phyloP scores from a whole-genome alignment of 139 green algal genomes.

The Closterium sp. region DNA sequence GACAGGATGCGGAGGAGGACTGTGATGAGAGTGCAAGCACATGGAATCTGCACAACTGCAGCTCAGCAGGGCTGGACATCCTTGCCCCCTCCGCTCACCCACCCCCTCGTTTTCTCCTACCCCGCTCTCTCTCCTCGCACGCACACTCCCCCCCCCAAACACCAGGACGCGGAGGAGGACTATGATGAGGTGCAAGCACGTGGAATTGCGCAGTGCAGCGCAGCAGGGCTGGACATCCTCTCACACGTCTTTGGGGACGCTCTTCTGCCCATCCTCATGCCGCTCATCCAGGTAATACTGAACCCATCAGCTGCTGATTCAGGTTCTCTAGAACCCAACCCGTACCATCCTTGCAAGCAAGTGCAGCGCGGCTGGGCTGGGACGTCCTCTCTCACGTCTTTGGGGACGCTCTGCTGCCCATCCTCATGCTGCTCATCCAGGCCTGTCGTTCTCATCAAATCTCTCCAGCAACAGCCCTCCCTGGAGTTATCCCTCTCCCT shows the following conservation, averaged over 20 bases:
- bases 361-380: slow-evolving; percentile 77
- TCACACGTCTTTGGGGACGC: slow-evolving; percentile 76
- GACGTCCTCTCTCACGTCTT: slow-evolving; percentile 80
- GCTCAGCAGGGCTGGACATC: not conserved
- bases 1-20: no score
- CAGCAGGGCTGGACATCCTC: slow-evolving; percentile 49
- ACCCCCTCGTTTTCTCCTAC: no score
- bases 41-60: not conserved
- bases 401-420: slow-evolving; percentile 82
- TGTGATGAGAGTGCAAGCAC: no score
- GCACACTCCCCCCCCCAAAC: no score
- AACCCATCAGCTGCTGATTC: no score
- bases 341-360: slow-evolving; percentile 57
- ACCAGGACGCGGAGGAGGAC: no score
- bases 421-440: slow-evolving; percentile 87
- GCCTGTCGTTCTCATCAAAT: slow-evolving; percentile 38
- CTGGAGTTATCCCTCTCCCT: no score
- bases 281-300: slow-evolving; percentile 81
- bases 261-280: slow-evolving; percentile 86
- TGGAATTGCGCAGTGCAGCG: not conserved
- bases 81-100: no score
- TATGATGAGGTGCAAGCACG: no score
- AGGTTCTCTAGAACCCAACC: no score
- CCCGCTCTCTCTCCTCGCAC: no score
- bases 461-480: no score